Percentiles rank a stretch among this genome's conserved stretches.
Evolutionary conservation across 306 rosid species (phyloP).

Genomic region (Glycyrrhiza uralensis): DNA sequence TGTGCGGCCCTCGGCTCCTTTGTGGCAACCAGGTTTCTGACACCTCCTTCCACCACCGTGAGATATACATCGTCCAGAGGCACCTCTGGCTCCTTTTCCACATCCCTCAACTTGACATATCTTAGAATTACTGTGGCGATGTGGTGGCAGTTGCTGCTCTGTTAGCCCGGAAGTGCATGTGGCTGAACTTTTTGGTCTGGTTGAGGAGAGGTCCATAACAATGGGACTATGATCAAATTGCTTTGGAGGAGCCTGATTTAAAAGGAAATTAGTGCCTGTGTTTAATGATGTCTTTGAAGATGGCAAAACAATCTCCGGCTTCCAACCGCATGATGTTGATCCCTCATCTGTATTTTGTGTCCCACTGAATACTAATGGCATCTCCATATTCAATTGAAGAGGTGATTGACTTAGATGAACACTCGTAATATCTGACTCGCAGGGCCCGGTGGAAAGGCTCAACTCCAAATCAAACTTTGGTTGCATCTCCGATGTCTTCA

Average conservation of each 20-base stretch:
- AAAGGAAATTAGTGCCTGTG: constrained; percentile 35
- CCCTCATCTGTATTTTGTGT: constrained; percentile 61
- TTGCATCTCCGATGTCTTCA: constrained; percentile 42
- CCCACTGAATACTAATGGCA: constrained; percentile 32
- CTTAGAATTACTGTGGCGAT: constrained; percentile 60
- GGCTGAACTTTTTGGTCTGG: constrained; percentile 70
- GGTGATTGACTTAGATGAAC: constrained; percentile 43
- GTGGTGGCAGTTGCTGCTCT: constrained; percentile 50
- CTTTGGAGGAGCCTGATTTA: constrained; percentile 40
- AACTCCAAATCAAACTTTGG: constrained; percentile 72
- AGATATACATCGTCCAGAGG: constrained; percentile 91
- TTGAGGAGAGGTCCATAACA: constrained; percentile 51
- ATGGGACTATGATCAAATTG: constrained; percentile 39
- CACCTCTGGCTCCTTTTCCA: constrained; percentile 95
- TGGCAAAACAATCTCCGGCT: constrained; percentile 37
- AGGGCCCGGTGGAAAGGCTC: constrained; percentile 70
- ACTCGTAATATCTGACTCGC: constrained; percentile 70
- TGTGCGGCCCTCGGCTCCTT: constrained; percentile 96
- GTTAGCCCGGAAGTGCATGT: constrained; percentile 71
- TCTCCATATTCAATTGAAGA: constrained; percentile 49
- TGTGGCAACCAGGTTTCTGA: constrained; percentile 87
- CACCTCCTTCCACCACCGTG: constrained; percentile 98
- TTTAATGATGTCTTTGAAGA: constrained; percentile 34
- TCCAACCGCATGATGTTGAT: constrained; percentile 60
- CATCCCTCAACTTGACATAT: constrained; percentile 87